Conservation (phyloP, 2,329 filamentous ascomycete species). For the Diatrype stigma region DNA sequence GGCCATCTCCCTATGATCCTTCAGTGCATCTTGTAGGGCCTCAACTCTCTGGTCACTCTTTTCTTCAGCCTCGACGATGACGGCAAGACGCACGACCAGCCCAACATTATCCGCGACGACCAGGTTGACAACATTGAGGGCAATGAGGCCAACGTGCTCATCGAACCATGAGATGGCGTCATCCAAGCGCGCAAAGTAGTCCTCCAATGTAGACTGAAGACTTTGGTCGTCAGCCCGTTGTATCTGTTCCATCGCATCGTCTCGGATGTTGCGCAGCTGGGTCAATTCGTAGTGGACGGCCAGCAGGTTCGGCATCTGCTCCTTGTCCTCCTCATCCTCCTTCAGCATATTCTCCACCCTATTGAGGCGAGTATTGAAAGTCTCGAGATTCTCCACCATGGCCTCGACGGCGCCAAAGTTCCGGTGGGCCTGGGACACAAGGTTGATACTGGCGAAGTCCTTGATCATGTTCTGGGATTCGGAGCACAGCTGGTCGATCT, state of each 20-base stretch:
- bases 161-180: conserved; percentile 92
- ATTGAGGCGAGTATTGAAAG: conserved; percentile 73
- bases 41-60: conserved; percentile 90
- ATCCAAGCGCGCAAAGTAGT: conserved; percentile 85
- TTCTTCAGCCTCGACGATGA: conserved; percentile 93
- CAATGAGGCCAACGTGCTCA: conserved; percentile 84
- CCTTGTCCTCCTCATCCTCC: conserved; percentile 78
- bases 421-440: conserved; percentile 88
- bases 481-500: conserved; percentile 94
- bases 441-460: conserved; percentile 90
- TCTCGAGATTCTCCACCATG: conserved; percentile 88
- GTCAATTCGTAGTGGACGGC: conserved; percentile 90
- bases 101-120: conserved; percentile 83
- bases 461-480: conserved; percentile 97
- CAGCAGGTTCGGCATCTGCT: conserved; percentile 89
- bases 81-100: conserved; percentile 83
- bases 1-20: conserved; percentile 92
- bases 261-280: conserved; percentile 85
- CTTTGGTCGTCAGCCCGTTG: conserved; percentile 68
- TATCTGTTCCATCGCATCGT: conserved; percentile 97
- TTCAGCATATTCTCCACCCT: conserved; percentile 73
- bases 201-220: conserved; percentile 76
- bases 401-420: conserved; percentile 93
- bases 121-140: conserved; percentile 83
- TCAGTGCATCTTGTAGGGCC: conserved; percentile 89